Base-by-base conservation (phyloP, 495 filamentous ascomycete species). In the Penicillium daleae region DNA sequence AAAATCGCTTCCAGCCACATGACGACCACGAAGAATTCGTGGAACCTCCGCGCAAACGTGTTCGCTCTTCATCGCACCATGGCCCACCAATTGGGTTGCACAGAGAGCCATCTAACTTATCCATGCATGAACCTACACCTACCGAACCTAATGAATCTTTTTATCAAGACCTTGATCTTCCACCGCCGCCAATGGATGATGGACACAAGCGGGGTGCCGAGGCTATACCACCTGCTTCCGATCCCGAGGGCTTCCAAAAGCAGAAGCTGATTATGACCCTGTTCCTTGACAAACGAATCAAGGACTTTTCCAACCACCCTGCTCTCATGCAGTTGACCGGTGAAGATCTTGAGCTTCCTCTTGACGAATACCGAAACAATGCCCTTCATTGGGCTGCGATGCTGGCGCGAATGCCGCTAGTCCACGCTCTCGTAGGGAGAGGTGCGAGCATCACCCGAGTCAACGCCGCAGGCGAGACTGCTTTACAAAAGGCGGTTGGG, bases 341-440 rank as follows among this genome's bases (percentile, higher is more conserved):
- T 1, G 80, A 90, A 26, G 93, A 97, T 58, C 85, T 98, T 31
- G 95, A 99, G 69, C 85, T 91, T 31, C 94, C 96, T 9, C 87
- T 99, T 58, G 95, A 99, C 69, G 79, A 86, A 6, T 90, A 90
- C 57, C 87, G 87, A 24, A 93, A 97, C 72, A 97, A 90, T 57
- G 91, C 95, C 24, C 80, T 99, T 32, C 94, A 97, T 69, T 99
- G 95, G 95, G 95, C 94, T n/a, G 92, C 95, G 10, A 96, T 94
- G 40, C 82, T 98, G 50, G 92, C 91, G n/a, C 89, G 92, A 22
- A 86, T 94, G 70, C 84, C 89, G 10, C 81, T 97, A 7, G 75
- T 97, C 39, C 84, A 90, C 57, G 87, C 92, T 2, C 82, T 99
- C 0, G 89, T 99, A 63, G 80, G 85, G 7, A 88, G 87, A 48